Evolutionary conservation across 306 rosid genomes (phyloP).

Genomic region (Dryas drummondii): DNA sequence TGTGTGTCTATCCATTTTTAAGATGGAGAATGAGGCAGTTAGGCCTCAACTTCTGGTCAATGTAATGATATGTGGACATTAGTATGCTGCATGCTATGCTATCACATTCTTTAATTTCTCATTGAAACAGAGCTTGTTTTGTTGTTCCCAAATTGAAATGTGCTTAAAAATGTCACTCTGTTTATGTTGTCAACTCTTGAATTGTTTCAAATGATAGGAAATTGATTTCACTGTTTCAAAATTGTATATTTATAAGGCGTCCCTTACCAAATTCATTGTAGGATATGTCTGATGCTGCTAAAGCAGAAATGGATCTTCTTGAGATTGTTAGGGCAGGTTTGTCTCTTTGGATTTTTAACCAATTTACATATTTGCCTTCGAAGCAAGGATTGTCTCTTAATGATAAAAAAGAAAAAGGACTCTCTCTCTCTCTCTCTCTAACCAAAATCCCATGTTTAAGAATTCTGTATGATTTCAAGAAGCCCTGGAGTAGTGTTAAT

Average conservation of each 20-base stretch:
- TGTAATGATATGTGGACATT: background rate
- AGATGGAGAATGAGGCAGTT: background rate
- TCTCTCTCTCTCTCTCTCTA: background rate
- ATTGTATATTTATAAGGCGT: background rate
- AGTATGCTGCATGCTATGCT: background rate
- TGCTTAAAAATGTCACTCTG: background rate
- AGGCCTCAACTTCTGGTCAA: background rate
- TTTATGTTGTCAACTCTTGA: background rate
- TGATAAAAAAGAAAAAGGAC: background rate
- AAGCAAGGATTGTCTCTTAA: too few relatives aligned
- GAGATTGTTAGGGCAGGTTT: slow-evolving; percentile 70
- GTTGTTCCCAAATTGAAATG: background rate
- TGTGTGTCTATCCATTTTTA: background rate
- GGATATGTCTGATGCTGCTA: slow-evolving; percentile 42
- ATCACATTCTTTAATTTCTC: background rate
- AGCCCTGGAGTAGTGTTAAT: background rate
- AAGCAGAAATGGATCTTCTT: slow-evolving; percentile 62
- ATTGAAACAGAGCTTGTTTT: background rate
- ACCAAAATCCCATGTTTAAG: too few relatives aligned
- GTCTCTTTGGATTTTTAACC: background rate
- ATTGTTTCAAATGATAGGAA: background rate
- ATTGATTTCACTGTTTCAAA: background rate
- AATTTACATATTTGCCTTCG: background rate
- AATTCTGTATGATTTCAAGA: background rate
- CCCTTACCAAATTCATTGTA: slow-evolving; percentile 32